Evolutionary conservation across 108 stramenopile genomes (phyloP), one percentile per base, ranked within the genome.

Genomic region (Nitzschia palea): DNA sequence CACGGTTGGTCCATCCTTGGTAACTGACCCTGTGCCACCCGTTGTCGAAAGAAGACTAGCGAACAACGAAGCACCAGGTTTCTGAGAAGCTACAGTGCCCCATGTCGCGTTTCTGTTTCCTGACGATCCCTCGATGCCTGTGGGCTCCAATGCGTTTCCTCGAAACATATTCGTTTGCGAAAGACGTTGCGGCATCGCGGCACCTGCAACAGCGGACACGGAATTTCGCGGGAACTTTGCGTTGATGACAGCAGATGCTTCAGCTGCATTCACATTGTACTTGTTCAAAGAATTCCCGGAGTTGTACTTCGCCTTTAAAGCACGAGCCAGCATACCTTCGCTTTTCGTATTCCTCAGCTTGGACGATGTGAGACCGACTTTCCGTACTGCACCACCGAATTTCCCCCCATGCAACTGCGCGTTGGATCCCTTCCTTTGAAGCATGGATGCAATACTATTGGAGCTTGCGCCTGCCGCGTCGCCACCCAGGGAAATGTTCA

Each of bases 221-320:
- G 62, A 20, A 15, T 63, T 47, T n/a, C 34, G 62, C 30, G 50
- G 65, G 23, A 65, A 31, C 37, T 47, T 29, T 15, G 65, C 36
- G 37, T 25, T 35, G 34, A 52, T 57, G n/a, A 52, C 34, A 9
- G 55, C 44, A 17, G 35, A 30, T 10, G 56, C 43, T 44, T 31
- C 27, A 18, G 56, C 31, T n/a, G 59, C 60, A 32, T 68, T 68
- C 1, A 33, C 20, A 32, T 57, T 57, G 33, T 27, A 51, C 20
- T 68, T 68, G 48, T 51, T 53, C 23, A 61, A 28, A 4, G n/a
- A 18, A 23, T 18, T 25, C 10, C 31, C 30, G 15, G 69, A 61
- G 9, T 55, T 73, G 73, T 74, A 74, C 65, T 60, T 74, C 0
- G 62, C 62, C 50, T 66, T 66, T 29, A 74, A 44, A 3, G 65